Base-by-base conservation (phyloP, 2,329 filamentous ascomycete genomes). In the Erysiphe pulchra region DNA sequence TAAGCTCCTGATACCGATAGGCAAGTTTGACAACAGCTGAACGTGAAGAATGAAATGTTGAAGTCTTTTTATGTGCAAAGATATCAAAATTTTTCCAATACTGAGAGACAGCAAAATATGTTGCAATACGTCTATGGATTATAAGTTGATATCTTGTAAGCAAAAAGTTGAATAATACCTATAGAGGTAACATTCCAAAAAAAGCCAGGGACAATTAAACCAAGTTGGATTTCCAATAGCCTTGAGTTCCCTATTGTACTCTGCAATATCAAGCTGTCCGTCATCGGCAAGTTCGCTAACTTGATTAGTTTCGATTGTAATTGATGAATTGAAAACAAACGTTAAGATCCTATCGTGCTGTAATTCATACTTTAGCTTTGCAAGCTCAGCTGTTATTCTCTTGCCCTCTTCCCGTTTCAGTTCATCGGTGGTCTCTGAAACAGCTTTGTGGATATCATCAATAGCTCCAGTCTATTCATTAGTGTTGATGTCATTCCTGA, bases 61-160 rank as follows among this genome's bases (percentile, higher is more conserved):
- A 75, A 61, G 85, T 80, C 66, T 95, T 95, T 60, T 93, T 86
- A 53, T 79, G 76, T 41, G 77, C 72, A 56, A 94, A 95, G 50
- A 92, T 70, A 61, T 95, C 87, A 62, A 95, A 92, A 51, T 64
- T 66, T 63, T 83, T 86, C 90, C 90, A 98, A 61, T 86, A 71
- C 47, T 69, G 70, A 16, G 81, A 86, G 16, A 75, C 67, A 17
- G 68, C 69, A 65, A 95, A 95, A 50, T 77, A 72, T 18, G 80
- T 80, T 60, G 72, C 77, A 48, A 95, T 73, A 49, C 87, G 85
- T 58, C 85, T 73, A 59, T 60, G 42, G 24, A 32, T 14, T 12
- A 16, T 28, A 17, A 48, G 39, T 37, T 24, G 18, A 18, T 6
- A 31, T 20, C 18, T 11, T 31, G 2, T 18, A 1, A 14, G 20